Conservation (phyloP, 2,329 filamentous ascomycete genomes). For the Chrysosporium keratinophilum region DNA sequence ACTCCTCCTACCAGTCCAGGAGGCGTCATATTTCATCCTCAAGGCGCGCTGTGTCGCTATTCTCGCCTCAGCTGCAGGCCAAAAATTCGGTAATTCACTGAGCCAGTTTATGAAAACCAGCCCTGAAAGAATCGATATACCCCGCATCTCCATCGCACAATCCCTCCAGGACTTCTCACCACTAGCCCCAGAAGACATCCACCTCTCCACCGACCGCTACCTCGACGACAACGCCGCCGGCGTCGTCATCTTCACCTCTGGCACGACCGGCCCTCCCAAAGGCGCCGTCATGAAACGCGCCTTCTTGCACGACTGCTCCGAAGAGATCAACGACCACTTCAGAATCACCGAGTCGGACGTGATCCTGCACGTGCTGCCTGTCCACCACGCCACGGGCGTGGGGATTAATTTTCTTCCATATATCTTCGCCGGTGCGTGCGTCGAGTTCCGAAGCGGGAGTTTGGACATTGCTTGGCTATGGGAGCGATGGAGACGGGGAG, state of each 20-base stretch:
- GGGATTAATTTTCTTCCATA: conserved; percentile 17
- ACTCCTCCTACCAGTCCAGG: conserved; percentile 32
- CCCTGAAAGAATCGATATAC: conserved; percentile 17
- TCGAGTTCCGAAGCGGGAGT: conserved; percentile 15
- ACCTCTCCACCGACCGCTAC: conserved; percentile 20
- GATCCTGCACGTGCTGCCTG: conserved; percentile 24
- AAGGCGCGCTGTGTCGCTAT: conserved; percentile 34
- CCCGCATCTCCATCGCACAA: conserved; percentile 8
- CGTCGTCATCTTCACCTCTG: conserved; percentile 25
- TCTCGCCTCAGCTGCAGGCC: conserved; percentile 26
- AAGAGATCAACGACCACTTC: conserved; percentile 16
- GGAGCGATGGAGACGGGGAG: conserved; percentile 14
- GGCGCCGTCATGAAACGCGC: conserved; percentile 27
- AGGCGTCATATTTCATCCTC: conserved; percentile 37
- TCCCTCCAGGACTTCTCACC: conserved; percentile 1
- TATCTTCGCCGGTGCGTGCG: conserved; percentile 14
- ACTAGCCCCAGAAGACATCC: conserved; percentile 10
- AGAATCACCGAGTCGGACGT: conserved; percentile 22
- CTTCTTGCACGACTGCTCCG: conserved; percentile 14
- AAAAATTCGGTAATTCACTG: conserved; percentile 24
- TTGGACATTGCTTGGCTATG: conserved; percentile 12
- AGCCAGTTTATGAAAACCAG: conserved; percentile 25
- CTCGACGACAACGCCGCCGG: conserved; percentile 22
- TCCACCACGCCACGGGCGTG: conserved; percentile 14
- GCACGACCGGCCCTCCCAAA: conserved; percentile 39